Base-by-base conservation (phyloP, 202 grass and related monocot species). In the Schoenoplectus tabernaemontani region DNA sequence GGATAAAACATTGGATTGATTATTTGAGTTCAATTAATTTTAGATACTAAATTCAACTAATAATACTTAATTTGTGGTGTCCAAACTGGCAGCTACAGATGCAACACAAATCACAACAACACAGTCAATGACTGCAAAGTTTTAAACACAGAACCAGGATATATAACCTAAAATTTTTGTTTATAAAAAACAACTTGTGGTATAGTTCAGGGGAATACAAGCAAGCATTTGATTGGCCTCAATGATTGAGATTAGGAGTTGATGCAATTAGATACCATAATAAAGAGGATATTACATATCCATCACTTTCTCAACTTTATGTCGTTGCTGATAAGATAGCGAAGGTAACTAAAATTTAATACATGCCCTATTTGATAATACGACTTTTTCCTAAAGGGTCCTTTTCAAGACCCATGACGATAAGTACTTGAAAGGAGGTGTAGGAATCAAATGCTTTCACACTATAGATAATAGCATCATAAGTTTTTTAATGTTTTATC, bases 391-490 rank as follows among this genome's bases (percentile, higher is more conserved):
- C 77, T 48, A 47, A 65, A 36, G 15, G 77, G 77, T 47, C 77
- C 41, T 65, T 80, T 51, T 80, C 77, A 63, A 7, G 83, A 61
- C 5, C 36, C 44, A 51, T 12, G n/a, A n/a, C n/a, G 53, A 69
- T 72, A 82, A 68, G 76, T 72, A 42, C 76, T 63, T 42, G 11
- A 20, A 78, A 77, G 34, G 6, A 76, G 24, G 64, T 89, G 91
- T 72, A 44, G 72, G 83, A 36, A 90, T 86, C 88, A 41, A 72
- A 72, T 84, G 78, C 83, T 71, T 88, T 77, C 81, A 82, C 85
- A 76, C 79, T 15, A 23, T 36, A 1, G 24, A 83, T n/a, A 70
- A 58, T 28, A 71, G 81, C 64, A 50, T 47, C 41, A 44, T 33
- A 4, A 32, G 6, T 33, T n/a, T n/a, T 51, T 19, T 0, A n/a